Conservation (phyloP, 176 grass and related monocot genomes). For the Miscanthus lutarioriparius region DNA sequence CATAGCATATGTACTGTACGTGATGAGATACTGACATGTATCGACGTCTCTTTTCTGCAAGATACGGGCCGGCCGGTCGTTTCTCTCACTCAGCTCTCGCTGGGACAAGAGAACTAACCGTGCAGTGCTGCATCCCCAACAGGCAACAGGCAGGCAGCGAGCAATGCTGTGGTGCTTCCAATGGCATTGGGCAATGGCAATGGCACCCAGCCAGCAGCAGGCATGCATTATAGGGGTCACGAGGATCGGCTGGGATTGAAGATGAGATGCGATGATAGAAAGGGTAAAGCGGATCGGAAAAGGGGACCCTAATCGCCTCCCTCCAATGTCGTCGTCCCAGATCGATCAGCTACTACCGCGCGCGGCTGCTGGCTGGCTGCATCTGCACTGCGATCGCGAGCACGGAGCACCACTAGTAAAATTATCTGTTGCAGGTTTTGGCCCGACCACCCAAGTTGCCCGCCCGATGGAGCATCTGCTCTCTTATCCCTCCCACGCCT, state of each 20-base stretch:
- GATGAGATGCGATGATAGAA: constrained; percentile 44
- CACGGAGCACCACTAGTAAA: constrained; percentile 30
- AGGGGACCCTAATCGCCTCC: not conserved
- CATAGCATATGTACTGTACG: too few species aligned
- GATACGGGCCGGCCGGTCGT: not conserved
- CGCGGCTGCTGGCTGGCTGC: not conserved
- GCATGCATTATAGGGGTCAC: not conserved
- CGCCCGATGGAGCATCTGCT: not conserved
- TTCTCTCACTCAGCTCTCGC: too few species aligned
- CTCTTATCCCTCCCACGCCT: not conserved
- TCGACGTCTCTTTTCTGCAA: not conserved
- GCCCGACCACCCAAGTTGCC: constrained; percentile 49
- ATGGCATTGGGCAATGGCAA: not conserved
- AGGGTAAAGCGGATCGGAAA: not conserved
- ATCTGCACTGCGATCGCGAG: not conserved
- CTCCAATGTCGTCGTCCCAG: not conserved
- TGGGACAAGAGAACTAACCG: not conserved
- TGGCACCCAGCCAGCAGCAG: not conserved
- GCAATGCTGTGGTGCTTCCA: not conserved
- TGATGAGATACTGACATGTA: not conserved
- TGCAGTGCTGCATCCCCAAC: not conserved
- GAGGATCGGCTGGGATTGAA: not conserved
- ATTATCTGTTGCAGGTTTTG: constrained; percentile 1
- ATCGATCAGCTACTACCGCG: not conserved
- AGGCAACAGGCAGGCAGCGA: not conserved